Evolutionary conservation across 1,284 basidiomycete species (phyloP).

Genomic region (Xerocomus nothofagi): DNA sequence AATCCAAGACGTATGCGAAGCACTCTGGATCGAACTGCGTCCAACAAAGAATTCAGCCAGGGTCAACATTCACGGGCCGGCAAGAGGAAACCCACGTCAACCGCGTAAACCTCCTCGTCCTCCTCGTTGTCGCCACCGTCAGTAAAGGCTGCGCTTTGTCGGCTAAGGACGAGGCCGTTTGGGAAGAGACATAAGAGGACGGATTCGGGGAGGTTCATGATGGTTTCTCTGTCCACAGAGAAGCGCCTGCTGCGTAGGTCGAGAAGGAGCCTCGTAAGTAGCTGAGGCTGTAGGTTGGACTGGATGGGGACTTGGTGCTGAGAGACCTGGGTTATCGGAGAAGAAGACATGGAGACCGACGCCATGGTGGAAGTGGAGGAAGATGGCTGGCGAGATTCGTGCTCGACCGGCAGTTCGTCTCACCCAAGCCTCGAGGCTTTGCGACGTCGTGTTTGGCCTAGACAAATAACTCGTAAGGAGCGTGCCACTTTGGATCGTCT

Average conservation of each 20-base stretch:
- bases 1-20: constrained; percentile 89
- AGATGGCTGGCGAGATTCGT: constrained; percentile 16
- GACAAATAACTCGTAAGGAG: constrained; percentile 31
- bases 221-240: constrained; percentile 94
- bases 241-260: constrained; percentile 92
- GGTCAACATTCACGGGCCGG: neutral
- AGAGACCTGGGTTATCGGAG: constrained; percentile 87
- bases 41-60: constrained; percentile 13
- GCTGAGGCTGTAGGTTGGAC: constrained; percentile 75
- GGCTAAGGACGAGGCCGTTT: constrained; percentile 92
- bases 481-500: neutral
- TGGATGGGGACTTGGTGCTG: constrained; percentile 64
- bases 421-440: constrained; percentile 33
- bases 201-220: constrained; percentile 98
- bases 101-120: constrained; percentile 92
- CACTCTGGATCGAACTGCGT: constrained; percentile 94
- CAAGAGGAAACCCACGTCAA: constrained; percentile 73
- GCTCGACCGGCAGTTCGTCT: constrained; percentile 24
- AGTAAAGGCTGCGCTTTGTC: constrained; percentile 74
- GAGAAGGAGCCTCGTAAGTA: constrained; percentile 84
- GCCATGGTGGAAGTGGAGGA: constrained; percentile 42
- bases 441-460: constrained; percentile 30
- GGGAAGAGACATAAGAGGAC: constrained; percentile 96
- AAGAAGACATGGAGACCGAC: constrained; percentile 54
- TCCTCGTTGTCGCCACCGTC: constrained; percentile 80